phyloP scores from a whole-genome alignment of 768 basidiomycete genomes.

The Gautieria morchelliformis region DNA sequence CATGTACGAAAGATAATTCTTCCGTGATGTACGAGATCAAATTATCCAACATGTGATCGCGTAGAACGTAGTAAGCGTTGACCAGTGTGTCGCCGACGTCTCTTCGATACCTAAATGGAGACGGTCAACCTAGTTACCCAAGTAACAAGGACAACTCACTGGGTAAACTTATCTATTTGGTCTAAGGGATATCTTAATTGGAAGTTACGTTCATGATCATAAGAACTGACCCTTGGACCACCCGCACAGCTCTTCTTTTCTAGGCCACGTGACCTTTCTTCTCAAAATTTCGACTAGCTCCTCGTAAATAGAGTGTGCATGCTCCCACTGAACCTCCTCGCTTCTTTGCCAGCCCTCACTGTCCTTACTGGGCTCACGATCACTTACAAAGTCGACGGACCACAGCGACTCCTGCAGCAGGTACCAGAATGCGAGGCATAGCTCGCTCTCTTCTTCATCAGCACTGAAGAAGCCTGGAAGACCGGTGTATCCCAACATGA shows the following conservation, averaged over 20 bases:
- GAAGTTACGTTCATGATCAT: constrained; percentile 8
- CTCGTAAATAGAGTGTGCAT: constrained; percentile 69
- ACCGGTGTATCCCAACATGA: constrained; percentile 66
- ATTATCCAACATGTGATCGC: constrained; percentile 71
- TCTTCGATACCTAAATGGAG: constrained; percentile 53
- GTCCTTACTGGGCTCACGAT: constrained; percentile 7
- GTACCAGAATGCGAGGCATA: constrained; percentile 85
- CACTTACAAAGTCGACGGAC: constrained; percentile 47
- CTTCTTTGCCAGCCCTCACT: constrained; percentile 6
- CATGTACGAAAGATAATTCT: constrained; percentile 37
- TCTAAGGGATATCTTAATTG: constrained; percentile 32
- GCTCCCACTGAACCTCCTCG: constrained; percentile 29
- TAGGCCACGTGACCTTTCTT: constrained; percentile 70
- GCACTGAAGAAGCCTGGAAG: constrained; percentile 66
- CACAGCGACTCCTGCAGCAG: constrained; percentile 82
- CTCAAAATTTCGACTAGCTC: constrained; percentile 66
- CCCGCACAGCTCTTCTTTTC: constrained; percentile 27
- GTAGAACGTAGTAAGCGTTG: constrained; percentile 78
- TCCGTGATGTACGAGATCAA: constrained; percentile 55
- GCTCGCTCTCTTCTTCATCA: constrained; percentile 84
- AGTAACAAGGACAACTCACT: constrained; percentile 37
- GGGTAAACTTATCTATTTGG: constrained; percentile 69
- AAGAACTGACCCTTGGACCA: constrained; percentile 60
- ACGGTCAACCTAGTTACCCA: not conserved
- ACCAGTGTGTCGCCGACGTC: constrained; percentile 84